A percentile compares a stretch with the other conserved stretches of the same genome.
Evolutionary conservation across 108 stramenopile species (phyloP).

Genomic region (Pseudonitzschia delicatissima): DNA sequence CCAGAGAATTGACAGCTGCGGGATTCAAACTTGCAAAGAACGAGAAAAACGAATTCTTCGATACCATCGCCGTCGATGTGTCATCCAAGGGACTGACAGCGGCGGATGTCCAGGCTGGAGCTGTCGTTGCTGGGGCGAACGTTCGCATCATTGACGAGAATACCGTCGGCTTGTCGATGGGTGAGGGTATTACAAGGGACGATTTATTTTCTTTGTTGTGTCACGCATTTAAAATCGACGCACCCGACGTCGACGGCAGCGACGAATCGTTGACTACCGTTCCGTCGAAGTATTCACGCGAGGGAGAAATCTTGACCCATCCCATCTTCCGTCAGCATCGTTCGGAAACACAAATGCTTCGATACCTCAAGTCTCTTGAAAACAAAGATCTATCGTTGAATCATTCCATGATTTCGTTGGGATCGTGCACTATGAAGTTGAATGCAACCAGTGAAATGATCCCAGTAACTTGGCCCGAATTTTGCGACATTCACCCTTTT

Average conservation of each 20-base stretch:
- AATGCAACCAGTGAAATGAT: conserved; percentile 98
- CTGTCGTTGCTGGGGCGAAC: conserved; percentile 84
- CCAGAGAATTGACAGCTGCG: conserved; percentile 72
- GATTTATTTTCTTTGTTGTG: conserved; percentile 70
- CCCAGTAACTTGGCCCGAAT: conserved; percentile 98
- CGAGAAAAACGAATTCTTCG: conserved; percentile 79
- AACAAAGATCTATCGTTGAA: conserved; percentile 96
- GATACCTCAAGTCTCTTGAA: conserved; percentile 95
- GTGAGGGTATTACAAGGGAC: conserved; percentile 88
- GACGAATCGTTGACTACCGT: conserved; percentile 70
- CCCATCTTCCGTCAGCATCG: conserved; percentile 96
- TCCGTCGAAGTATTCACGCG: conserved; percentile 56
- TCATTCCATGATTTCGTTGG: conserved; percentile 98
- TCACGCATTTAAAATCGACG: conserved; percentile 68
- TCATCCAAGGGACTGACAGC: conserved; percentile 76
- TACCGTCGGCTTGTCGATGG: conserved; percentile 91
- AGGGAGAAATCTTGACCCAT: conserved; percentile 87
- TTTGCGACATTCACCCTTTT: conserved; percentile 97
- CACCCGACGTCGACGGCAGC: conserved; percentile 59
- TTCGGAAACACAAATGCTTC: conserved; percentile 97
- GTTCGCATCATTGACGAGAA: conserved; percentile 88
- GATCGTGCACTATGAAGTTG: conserved; percentile 99
- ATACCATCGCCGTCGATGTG: conserved; percentile 89
- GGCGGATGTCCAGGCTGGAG: conserved; percentile 64
- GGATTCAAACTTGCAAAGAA: conserved; percentile 58